Percentiles rank a stretch among this genome's conserved stretches.
phyloP scores from a whole-genome alignment of 2,329 filamentous ascomycete genomes.

The Alternaria novae-zelandiae region DNA sequence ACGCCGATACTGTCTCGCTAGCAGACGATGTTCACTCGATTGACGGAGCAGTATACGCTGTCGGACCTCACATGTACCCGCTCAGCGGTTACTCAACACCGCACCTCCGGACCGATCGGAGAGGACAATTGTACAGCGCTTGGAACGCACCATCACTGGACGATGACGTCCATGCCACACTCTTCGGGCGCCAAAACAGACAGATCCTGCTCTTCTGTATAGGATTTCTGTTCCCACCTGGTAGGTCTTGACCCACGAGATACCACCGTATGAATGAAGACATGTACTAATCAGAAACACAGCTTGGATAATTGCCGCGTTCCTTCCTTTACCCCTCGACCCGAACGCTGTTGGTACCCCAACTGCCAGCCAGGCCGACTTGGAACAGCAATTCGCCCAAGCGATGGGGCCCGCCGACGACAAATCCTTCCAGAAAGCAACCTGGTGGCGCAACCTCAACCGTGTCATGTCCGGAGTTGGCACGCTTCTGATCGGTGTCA shows the following conservation, averaged over 20 bases:
- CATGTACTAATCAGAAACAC: constrained; percentile 21
- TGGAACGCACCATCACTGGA: constrained; percentile 78
- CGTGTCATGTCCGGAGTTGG: constrained; percentile 66
- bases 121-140: constrained; percentile 59
- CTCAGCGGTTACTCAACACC: constrained; percentile 42
- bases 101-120: constrained; percentile 49
- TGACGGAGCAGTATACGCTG: constrained; percentile 38
- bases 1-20: constrained; percentile 38
- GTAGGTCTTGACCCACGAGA: constrained; percentile 28
- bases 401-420: constrained; percentile 55
- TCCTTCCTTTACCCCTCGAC: constrained; percentile 72
- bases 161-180: constrained; percentile 65
- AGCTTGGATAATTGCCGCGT: constrained; percentile 82
- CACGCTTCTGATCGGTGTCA: constrained; percentile 59
- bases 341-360: constrained; percentile 51
- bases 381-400: constrained; percentile 54
- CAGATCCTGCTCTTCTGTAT: constrained; percentile 77
- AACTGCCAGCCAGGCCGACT: constrained; percentile 42
- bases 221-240: constrained; percentile 78
- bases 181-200: constrained; percentile 71
- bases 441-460: constrained; percentile 69
- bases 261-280: constrained; percentile 10
- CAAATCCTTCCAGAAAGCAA: constrained; percentile 63
- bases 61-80: constrained; percentile 35
- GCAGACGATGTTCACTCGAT: constrained; percentile 33